A percentile compares a stretch with the other conserved stretches of the same genome.
phyloP scores from a whole-genome alignment of 257 asterid genomes.

The Gentiana dahurica region DNA sequence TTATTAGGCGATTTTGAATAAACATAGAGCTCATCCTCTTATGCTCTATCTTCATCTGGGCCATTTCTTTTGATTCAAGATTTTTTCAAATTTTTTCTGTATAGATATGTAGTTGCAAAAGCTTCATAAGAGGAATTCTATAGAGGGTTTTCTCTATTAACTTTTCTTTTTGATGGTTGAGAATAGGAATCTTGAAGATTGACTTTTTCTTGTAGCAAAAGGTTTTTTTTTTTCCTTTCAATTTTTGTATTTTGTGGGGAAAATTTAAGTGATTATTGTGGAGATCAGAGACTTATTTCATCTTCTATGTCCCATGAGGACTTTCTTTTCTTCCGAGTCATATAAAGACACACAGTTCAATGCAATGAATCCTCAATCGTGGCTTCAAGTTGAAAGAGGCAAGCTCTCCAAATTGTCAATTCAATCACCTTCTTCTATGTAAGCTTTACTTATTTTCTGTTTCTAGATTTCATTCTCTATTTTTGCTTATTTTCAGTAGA shows the following conservation, averaged over 20 bases:
- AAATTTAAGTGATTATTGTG: slow-evolving; percentile 49
- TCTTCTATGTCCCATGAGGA: slow-evolving; percentile 93
- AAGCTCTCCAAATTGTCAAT: slow-evolving; percentile 59
- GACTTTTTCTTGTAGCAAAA: slow-evolving; percentile 11
- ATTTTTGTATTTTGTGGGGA: slow-evolving; percentile 11
- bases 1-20: no score
- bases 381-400: slow-evolving; percentile 99
- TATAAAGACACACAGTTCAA: slow-evolving; percentile 68
- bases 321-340: slow-evolving; percentile 72
- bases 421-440: slow-evolving; percentile 67
- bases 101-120: no score
- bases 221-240: slow-evolving; percentile 6
- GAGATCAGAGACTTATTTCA: slow-evolving; percentile 82
- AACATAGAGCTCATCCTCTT: no score
- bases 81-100: no score
- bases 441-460: slow-evolving; percentile 1
- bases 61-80: no score
- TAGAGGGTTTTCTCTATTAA: background rate
- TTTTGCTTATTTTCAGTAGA: slow-evolving; percentile 4
- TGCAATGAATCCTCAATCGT: slow-evolving; percentile 81
- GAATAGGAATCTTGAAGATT: slow-evolving; percentile 11
- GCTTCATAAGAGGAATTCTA: no score
- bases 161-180: slow-evolving; percentile 10
- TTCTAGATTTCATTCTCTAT: slow-evolving; percentile 2
- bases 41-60: no score